These are phyloP conservation scores for Pythium sukuiense DNA, from an alignment of 352 stramenopile genomes.

Conservation along the genomic window DNA sequence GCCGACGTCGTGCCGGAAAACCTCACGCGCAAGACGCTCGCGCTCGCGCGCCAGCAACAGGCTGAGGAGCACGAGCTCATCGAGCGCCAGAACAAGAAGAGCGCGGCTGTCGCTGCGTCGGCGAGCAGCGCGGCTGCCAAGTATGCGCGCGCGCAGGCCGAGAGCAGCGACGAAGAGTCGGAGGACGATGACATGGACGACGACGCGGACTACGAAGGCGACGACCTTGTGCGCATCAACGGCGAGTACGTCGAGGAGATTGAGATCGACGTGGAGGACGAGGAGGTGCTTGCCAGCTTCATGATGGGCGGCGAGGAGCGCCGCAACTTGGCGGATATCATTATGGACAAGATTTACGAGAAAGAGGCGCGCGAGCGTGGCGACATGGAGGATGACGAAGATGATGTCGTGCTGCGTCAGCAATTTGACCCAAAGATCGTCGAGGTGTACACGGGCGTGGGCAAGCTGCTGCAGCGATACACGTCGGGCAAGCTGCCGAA, in stretches of 20 bases:
- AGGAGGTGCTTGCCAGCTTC: slow-evolving; percentile 86
- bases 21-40: slow-evolving; percentile 79
- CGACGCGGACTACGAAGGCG: slow-evolving; percentile 83
- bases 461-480: slow-evolving; percentile 96
- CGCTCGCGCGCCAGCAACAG: slow-evolving; percentile 75
- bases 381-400: slow-evolving; percentile 67
- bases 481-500: slow-evolving; percentile 99
- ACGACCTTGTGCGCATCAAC: slow-evolving; percentile 89
- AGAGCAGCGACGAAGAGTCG: slow-evolving; percentile 63
- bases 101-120: slow-evolving; percentile 10
- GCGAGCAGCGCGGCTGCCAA: slow-evolving; percentile 18
- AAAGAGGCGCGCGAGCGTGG: slow-evolving; percentile 90
- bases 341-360: slow-evolving; percentile 99
- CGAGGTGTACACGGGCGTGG: slow-evolving; percentile 98
- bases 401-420: slow-evolving; percentile 50
- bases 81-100: slow-evolving; percentile 39
- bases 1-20: slow-evolving; percentile 78
- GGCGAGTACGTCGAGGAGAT: slow-evolving; percentile 91
- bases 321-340: slow-evolving; percentile 98
- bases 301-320: slow-evolving; percentile 82
- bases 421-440: slow-evolving; percentile 95
- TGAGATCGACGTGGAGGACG: slow-evolving; percentile 86
- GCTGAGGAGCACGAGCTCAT: slow-evolving; percentile 65
- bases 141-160: slow-evolving; percentile 30
- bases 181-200: slow-evolving; percentile 89